These are phyloP conservation scores for Aphanomyces stellatus DNA, from an alignment of 352 stramenopile genomes.

Conservation along the genomic window DNA sequence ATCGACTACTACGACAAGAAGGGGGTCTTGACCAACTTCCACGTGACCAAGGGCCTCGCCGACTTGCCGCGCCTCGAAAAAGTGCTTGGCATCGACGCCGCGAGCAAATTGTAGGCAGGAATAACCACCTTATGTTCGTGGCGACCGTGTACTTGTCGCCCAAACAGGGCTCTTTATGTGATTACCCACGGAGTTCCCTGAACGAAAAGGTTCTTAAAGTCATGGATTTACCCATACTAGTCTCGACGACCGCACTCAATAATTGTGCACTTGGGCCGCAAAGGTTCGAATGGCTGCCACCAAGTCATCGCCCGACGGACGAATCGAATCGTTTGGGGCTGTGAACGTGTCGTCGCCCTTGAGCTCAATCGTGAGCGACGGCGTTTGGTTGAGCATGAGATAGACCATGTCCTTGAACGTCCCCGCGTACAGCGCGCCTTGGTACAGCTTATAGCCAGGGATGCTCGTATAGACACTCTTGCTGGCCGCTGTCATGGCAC, in stretches of 20 bases:
- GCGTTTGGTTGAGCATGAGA: neutral
- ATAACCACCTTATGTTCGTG: no score
- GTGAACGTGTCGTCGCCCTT: neutral
- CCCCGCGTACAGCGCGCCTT: neutral
- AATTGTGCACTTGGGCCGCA: neutral
- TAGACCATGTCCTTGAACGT: slow-evolving; percentile 12
- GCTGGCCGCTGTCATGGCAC: neutral
- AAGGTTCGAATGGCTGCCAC: neutral
- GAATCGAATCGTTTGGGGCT: neutral
- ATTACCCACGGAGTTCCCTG: no score
- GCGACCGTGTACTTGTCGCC: no score
- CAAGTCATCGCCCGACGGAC: neutral
- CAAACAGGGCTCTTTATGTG: no score
- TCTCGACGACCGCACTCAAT: neutral
- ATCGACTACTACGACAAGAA: slow-evolving; percentile 79
- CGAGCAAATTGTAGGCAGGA: slow-evolving; percentile 6
- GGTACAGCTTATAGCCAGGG: neutral
- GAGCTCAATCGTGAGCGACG: slow-evolving; percentile 5
- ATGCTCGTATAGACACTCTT: neutral
- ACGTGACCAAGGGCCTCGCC: slow-evolving; percentile 78
- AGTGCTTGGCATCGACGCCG: neutral
- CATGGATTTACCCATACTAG: neutral
- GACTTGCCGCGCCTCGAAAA: slow-evolving; percentile 39
- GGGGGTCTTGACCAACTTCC: slow-evolving; percentile 72
- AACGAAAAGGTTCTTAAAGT: no score